Evolutionary conservation across 331 rosid species (phyloP).

Genomic region (Cydonia oblonga): DNA sequence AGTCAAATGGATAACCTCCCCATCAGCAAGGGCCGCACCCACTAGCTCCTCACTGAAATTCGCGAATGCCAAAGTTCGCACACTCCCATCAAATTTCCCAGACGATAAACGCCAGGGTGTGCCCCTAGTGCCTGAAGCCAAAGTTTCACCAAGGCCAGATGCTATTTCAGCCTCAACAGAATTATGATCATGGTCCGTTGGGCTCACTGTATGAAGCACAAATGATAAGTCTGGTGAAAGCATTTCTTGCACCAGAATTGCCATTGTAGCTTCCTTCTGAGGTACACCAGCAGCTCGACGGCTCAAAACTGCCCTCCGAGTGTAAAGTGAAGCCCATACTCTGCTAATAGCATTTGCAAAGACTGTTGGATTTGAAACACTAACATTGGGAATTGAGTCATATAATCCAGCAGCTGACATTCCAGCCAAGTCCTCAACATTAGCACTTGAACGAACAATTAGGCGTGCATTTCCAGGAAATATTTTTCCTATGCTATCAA

Average conservation of each 20-base stretch:
- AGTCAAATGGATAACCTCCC: slow-evolving; percentile 68
- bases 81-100: slow-evolving; percentile 72
- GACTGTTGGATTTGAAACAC: slow-evolving; percentile 57
- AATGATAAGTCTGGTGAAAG: slow-evolving; percentile 89
- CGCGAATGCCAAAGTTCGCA: slow-evolving; percentile 71
- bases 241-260: slow-evolving; percentile 88
- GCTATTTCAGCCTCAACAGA: slow-evolving; percentile 89
- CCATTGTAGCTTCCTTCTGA: slow-evolving; percentile 83
- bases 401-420: slow-evolving; percentile 98
- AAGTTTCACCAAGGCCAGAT: slow-evolving; percentile 89
- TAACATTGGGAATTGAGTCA: slow-evolving; percentile 88
- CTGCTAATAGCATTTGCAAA: slow-evolving; percentile 56
- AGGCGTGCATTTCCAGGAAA: slow-evolving; percentile 55
- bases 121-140: slow-evolving; percentile 74
- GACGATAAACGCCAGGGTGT: slow-evolving; percentile 87
- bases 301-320: slow-evolving; percentile 80
- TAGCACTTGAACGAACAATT: slow-evolving; percentile 93
- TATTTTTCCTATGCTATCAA: slow-evolving; percentile 49
- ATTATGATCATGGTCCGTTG: slow-evolving; percentile 58
- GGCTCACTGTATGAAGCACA: slow-evolving; percentile 73
- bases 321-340: slow-evolving; percentile 92
- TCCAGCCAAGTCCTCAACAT: slow-evolving; percentile 93
- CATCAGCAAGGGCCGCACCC: slow-evolving; percentile 73
- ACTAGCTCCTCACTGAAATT: slow-evolving; percentile 87
- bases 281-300: slow-evolving; percentile 79